phyloP scores from a whole-genome alignment of 1,284 basidiomycete species.

The Rhodotorula sp. region DNA sequence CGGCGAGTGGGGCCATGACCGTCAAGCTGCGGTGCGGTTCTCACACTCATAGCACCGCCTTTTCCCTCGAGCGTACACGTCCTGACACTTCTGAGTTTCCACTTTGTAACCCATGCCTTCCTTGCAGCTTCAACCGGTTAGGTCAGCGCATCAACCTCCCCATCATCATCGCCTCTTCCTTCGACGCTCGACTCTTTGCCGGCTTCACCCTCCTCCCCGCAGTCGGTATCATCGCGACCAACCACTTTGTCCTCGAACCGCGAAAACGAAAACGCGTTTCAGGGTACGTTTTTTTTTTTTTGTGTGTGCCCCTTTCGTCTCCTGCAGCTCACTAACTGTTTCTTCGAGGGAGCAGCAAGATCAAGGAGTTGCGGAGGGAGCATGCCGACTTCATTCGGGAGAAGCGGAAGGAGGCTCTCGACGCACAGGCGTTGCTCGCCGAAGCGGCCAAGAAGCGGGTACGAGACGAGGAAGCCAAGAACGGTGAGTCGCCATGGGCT shows the following conservation, averaged over 20 bases:
- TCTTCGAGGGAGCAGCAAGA: conserved; percentile 43
- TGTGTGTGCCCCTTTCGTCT: not conserved
- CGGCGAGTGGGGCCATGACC: conserved; percentile 46
- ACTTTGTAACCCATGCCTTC: not conserved
- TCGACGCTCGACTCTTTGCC: conserved; percentile 55
- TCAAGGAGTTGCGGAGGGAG: conserved; percentile 58
- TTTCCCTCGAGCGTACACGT: too few relatives aligned
- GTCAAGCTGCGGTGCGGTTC: conserved; percentile 44
- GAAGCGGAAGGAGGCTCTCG: conserved; percentile 59
- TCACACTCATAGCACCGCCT: too few relatives aligned
- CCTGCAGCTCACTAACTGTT: not conserved
- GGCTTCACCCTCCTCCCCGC: conserved; percentile 59
- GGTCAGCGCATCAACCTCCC: conserved; percentile 60
- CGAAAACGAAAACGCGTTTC: conserved; percentile 54
- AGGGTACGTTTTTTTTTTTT: conserved; percentile 51
- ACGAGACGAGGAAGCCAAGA: conserved; percentile 49
- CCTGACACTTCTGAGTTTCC: not conserved
- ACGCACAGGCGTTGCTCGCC: conserved; percentile 55
- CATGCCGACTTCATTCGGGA: conserved; percentile 62
- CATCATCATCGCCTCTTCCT: conserved; percentile 57
- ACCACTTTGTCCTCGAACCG: conserved; percentile 62
- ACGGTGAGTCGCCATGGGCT: conserved; percentile 45
- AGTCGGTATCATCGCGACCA: conserved; percentile 55
- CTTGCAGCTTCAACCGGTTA: conserved; percentile 53
- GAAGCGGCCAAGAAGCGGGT: conserved; percentile 51